These are phyloP conservation scores for Platanthera zijinensis DNA, from an alignment of 106 monocot genomes.

Conservation along the genomic window DNA sequence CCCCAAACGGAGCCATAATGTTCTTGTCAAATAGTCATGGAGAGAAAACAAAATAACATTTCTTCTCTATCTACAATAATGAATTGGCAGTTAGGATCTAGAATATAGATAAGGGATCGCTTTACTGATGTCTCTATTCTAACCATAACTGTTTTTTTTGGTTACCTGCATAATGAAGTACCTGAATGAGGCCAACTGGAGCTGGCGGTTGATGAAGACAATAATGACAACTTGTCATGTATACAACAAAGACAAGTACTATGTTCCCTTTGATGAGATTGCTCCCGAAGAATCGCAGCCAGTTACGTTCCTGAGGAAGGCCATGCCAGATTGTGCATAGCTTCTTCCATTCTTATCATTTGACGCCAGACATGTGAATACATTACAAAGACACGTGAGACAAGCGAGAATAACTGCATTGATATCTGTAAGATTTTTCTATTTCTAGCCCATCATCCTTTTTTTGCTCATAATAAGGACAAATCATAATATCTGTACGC, in stretches of 20 bases:
- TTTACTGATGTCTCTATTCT: neutral
- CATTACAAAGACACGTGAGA: no score
- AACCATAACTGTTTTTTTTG: conserved; percentile 3
- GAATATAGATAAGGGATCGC: no score
- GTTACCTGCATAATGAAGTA: conserved; percentile 32
- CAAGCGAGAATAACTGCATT: no score
- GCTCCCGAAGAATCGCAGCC: conserved; percentile 63
- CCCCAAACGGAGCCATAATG: no score
- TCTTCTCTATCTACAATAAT: no score
- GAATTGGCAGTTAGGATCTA: no score
- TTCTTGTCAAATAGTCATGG: no score
- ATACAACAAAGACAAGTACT: conserved; percentile 67
- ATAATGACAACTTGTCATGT: conserved; percentile 94
- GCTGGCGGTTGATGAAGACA: conserved; percentile 97
- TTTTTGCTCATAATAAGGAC: no score
- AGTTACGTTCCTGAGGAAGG: conserved; percentile 49
- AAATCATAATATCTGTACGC: no score
- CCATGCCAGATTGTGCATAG: conserved; percentile 71
- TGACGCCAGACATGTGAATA: neutral
- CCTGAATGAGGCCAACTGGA: conserved; percentile 85
- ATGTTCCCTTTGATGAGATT: conserved; percentile 65
- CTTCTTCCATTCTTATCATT: neutral
- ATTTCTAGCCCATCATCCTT: no score
- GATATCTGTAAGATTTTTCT: no score
- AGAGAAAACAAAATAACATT: no score